A percentile compares a stretch with the other conserved stretches of the same genome.
Evolutionary conservation across 2,329 filamentous ascomycete genomes (phyloP).

Genomic region (Arthrocladium fulminans): DNA sequence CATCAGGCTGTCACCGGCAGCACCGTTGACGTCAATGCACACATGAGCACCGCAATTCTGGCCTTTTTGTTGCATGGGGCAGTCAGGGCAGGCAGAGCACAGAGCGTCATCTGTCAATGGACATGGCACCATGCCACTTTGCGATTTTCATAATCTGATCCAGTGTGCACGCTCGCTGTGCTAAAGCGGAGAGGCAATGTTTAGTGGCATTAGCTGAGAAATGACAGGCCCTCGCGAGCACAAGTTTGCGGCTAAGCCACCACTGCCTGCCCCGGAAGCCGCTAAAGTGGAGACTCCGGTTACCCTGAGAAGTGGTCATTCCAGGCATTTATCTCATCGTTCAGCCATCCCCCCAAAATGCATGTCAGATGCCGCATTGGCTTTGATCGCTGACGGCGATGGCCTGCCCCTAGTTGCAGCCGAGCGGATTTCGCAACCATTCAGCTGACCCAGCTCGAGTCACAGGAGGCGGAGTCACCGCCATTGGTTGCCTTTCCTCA

Average conservation of each 20-base stretch:
- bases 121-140: too few relatives aligned
- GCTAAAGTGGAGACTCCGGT: neutral
- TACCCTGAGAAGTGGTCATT: neutral
- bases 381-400: neutral
- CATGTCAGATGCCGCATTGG: slow-evolving; percentile 2
- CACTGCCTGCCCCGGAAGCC: neutral
- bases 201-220: neutral
- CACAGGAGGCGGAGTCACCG: neutral
- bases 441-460: neutral
- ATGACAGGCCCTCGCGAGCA: neutral
- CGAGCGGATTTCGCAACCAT: neutral
- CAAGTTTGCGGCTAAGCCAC: neutral
- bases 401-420: neutral
- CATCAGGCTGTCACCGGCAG: too few relatives aligned
- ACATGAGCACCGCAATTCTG: too few relatives aligned
- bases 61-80: too few relatives aligned
- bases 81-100: too few relatives aligned
- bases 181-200: neutral
- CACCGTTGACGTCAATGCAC: too few relatives aligned
- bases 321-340: neutral
- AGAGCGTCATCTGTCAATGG: too few relatives aligned
- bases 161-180: neutral
- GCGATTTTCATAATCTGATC: too few relatives aligned
- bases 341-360: neutral
- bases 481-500: slow-evolving; percentile 9